Conservation (phyloP, 2,329 filamentous ascomycete genomes). For the Talaromyces albobiverticillius region DNA sequence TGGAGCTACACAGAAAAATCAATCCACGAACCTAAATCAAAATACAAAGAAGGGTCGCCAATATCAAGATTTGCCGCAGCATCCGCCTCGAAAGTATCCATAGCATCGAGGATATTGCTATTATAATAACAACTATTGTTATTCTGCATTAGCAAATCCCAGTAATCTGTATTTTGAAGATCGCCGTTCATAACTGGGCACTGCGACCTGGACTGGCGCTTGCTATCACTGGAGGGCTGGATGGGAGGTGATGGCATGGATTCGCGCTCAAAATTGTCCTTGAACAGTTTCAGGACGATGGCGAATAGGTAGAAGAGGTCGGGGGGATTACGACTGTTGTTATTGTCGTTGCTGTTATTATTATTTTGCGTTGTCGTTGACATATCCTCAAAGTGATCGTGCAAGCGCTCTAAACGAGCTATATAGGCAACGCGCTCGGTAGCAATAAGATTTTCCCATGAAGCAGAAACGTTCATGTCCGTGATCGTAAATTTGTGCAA, state of each 20-base stretch:
- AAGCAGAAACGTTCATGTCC: neutral
- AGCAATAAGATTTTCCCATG: neutral
- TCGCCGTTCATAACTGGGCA: slow-evolving; percentile 13
- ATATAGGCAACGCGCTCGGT: neutral
- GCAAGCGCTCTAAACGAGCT: neutral
- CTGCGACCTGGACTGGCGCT: neutral
- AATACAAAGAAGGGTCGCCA: slow-evolving; percentile 3
- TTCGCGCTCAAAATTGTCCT: slow-evolving; percentile 5
- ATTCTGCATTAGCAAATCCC: slow-evolving; percentile 9
- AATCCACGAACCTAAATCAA: slow-evolving; percentile 11
- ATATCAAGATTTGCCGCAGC: neutral
- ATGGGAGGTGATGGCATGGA: neutral
- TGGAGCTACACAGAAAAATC: slow-evolving; percentile 29
- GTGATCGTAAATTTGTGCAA: neutral
- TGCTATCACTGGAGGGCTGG: neutral
- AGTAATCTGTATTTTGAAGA: slow-evolving; percentile 8
- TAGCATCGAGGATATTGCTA: no score
- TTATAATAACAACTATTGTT: no score
- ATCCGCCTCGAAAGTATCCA: neutral
- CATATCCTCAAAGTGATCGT: neutral
- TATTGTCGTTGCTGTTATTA: no score
- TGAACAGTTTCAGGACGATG: slow-evolving; percentile 6
- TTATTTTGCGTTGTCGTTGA: neutral
- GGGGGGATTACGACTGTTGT: neutral
- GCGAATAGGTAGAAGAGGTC: slow-evolving; percentile 11